Evolutionary conservation across 2,329 filamentous ascomycete species (phyloP), one percentile per base, ranked within the genome.

Genomic region (Chalara sp.): DNA sequence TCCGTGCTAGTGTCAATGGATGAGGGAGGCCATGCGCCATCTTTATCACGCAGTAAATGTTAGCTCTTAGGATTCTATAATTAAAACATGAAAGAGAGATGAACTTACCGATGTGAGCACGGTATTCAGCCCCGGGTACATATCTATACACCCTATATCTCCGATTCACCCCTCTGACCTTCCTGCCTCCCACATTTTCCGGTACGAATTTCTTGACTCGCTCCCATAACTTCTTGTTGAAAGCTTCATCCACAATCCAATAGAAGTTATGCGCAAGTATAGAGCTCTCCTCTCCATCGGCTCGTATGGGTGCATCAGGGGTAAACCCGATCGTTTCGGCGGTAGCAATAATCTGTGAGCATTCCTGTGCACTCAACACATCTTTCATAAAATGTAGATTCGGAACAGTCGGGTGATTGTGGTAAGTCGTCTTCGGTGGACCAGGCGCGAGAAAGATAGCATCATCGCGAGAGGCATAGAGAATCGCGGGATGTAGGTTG

Each of bases 221-320:
- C 0, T 69, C 65, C 84, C 84, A 87, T 1, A 87, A 71, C 11
- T 70, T 73, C 51, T 83, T 76, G 59, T 83, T 78, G 63, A 87
- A 86, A 0, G 73, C 70, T 28, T 72, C 70, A 57, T 87, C 84
- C 10, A 82, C 73, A 6, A 87, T 72, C 84, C 84, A 87, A 69
- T 87, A 87, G 58, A 87, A 86, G 65, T 87, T 87, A 68, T 87
- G 84, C 0, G 84, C 84, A 1, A 87, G 66, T 44, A 87, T 76
- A 59, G 81, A 85, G 29, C 74, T 73, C 48, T 85, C 81, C 42
- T 63, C 61, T 12, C 79, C 80, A 50, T 83, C 80, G n/a, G 81
- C 79, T 2, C 81, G 78, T 32, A 87, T 69, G 0, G 84, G 84
- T 1, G 81, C 80, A 59, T 88, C 84, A 0, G 84, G 84, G 0